phyloP scores from a whole-genome alignment of 306 rosid species.

The Lupinus albus region DNA sequence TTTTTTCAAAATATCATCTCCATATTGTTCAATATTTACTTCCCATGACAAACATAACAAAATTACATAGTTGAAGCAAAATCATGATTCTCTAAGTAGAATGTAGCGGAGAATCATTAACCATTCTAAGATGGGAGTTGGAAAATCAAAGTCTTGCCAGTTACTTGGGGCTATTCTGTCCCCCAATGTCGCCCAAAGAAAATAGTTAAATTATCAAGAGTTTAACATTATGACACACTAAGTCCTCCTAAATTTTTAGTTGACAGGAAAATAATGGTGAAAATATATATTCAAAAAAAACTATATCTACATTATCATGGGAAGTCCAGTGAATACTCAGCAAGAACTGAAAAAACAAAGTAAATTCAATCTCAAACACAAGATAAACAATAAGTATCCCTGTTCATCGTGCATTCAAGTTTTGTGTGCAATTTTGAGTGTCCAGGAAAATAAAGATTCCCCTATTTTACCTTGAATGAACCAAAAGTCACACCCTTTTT shows the following conservation, averaged over 20 bases:
- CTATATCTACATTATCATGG: conserved; percentile 7
- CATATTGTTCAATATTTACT: conserved; percentile 27
- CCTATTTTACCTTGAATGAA: conserved; percentile 66
- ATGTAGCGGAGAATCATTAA: conserved; percentile 8
- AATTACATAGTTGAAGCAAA: conserved; percentile 28
- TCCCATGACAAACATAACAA: conserved; percentile 7
- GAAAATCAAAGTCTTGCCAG: conserved; percentile 10
- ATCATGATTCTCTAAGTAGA: conserved; percentile 14
- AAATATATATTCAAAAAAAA: conserved; percentile 20
- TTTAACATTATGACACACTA: conserved; percentile 24
- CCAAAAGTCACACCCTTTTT: conserved; percentile 94
- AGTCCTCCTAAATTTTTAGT: conserved; percentile 27
- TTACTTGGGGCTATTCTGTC: conserved; percentile 14
- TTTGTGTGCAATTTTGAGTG: conserved; percentile 28
- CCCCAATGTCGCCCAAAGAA: conserved; percentile 9
- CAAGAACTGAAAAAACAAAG: conserved; percentile 28
- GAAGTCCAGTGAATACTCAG: conserved; percentile 25
- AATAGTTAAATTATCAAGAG: conserved; percentile 14
- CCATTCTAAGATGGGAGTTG: conserved; percentile 4
- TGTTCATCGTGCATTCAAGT: conserved; percentile 6
- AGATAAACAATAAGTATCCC: conserved; percentile 35
- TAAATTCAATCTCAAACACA: conserved; percentile 20
- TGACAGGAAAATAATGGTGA: background rate
- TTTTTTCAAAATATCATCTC: conserved; percentile 8
- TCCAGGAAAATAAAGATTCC: conserved; percentile 25